Base-by-base conservation (phyloP, 106 monocot genomes). In the Platanthera zijinensis region DNA sequence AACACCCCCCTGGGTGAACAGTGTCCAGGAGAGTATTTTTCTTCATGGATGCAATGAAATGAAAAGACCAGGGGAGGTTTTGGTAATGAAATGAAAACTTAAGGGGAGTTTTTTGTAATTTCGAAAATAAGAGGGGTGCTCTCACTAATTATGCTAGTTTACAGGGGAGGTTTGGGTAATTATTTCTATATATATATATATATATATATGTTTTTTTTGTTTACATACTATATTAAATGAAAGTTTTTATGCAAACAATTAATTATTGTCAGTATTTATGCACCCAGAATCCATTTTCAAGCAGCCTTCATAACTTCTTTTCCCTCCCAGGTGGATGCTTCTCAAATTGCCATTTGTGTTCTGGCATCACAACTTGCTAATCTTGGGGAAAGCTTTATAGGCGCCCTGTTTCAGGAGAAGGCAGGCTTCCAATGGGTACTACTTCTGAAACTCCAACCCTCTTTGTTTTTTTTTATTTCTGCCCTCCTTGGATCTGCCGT, bases 361-460 rank as follows among this genome's bases (percentile, higher is more conserved):
- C 51, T 92, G 50, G 89, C 92, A 57, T 92, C 92, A 52, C 92
- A 92, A 76, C 82, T 92, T 80, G 92, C 92, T 63, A 92, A 92
- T 76, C 78, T 89, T 69, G 85, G 80, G 51, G 92, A 92, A 81
- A 92, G 92, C 59, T 71, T 83, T 13, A 92, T 92, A 66, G 92
- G 92, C 75, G 89, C 92, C 49, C 53, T 79, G 48, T 51, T 92
- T 46, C 92, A 92, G 86, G 92, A 87, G 7, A 90, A 89, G 74
- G 82, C 89, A 66, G 89, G 87, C 69, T 92, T 85, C 77, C 69
- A 77, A 50, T 92, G 92, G 92, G 92, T 92, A 74, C 81, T 92
- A 74, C 81, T 51, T 39, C 17, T 72, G 18, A 50, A 72, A 21
- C 51, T 51, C 10, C 3, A 50, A 50, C 22, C 51, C 19, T 51